Percentiles rank a stretch among this genome's conserved stretches.
Conservation (phyloP, 768 basidiomycete genomes). For the Tylopilus felleus region DNA sequence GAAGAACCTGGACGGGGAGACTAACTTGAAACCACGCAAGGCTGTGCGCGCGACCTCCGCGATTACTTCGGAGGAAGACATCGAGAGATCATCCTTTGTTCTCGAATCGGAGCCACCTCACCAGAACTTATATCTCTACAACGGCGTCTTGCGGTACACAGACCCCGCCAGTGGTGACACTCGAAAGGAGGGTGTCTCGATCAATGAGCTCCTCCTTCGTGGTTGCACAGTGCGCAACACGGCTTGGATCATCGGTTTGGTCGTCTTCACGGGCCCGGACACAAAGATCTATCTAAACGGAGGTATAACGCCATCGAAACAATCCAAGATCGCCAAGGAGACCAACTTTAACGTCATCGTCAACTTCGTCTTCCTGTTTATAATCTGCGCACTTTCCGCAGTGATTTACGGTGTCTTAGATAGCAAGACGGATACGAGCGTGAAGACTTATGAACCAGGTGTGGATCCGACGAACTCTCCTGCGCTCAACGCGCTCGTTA, state of each 20-base stretch:
- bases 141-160: conserved; percentile 76
- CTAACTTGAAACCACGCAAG: conserved; percentile 87
- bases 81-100: conserved; percentile 81
- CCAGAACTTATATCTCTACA: conserved; percentile 89
- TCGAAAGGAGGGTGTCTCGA: conserved; percentile 70
- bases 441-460: conserved; percentile 66
- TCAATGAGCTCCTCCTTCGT: conserved; percentile 90
- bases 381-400: conserved; percentile 75
- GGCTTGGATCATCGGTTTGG: conserved; percentile 89
- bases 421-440: conserved; percentile 56
- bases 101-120: conserved; percentile 93
- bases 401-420: conserved; percentile 76
- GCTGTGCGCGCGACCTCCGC: conserved; percentile 71
- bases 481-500: conserved; percentile 77
- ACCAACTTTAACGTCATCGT: conserved; percentile 97
- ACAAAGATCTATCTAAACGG: conserved; percentile 92
- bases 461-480: conserved; percentile 58
- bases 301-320: conserved; percentile 92
- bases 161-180: conserved; percentile 48
- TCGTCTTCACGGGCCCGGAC: conserved; percentile 90
- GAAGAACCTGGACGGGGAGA: conserved; percentile 97
- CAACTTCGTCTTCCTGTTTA: conserved; percentile 77
- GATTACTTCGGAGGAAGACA: conserved; percentile 82
- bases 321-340: conserved; percentile 96
- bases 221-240: conserved; percentile 91